Evolutionary conservation across 768 basidiomycete genomes (phyloP), one percentile per base, ranked within the genome.

Genomic region (Kwoniella botswanensis): DNA sequence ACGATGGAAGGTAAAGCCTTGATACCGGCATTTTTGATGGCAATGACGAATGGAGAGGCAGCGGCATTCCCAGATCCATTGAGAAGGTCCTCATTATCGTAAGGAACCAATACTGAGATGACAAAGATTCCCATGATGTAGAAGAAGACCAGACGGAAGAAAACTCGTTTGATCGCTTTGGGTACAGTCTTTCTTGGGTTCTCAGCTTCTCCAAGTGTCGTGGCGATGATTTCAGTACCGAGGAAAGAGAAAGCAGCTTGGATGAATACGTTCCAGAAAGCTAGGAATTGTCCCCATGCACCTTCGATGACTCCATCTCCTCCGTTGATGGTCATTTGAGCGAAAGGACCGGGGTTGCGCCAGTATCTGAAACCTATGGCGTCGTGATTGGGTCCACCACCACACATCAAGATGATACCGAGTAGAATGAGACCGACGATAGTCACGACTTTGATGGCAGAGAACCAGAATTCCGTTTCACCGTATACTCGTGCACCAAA

Each of bases 401-500:
- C 82, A 13, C 71, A 70, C 76, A 82, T 81, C 44, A 84, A 69
- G 60, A 82, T 63, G 71, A 84, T 70, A 68, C 81, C 79, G 55
- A 82, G 72, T 58, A 85, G 73, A 74, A 85, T 83, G 52, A 85
- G 71, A 4, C 79, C 82, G 63, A 84, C 78, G 69, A 85, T 84
- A 50, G 88, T 83, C 63, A 86, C 75, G 65, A 88, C 86, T 83
- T 86, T 86, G 79, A 86, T 82, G 13, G 73, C 65, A 7, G 81
- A 87, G 76, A 88, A 88, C 81, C 85, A 87, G 78, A 90, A 88
- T 79, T 89, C 88, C 54, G 86, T 82, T 67, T 84, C 84, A 18
- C 88, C 88, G 69, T 87, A 89, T 7, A 72, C 76, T 21, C 79
- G 63, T 5, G 76, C 86, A 65, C 76, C 86, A 46, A 85, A 77